Evolutionary conservation across 805 yeast genomes (phyloP), one percentile per base, ranked within the genome.

Genomic region (Yarrowia osloensis): DNA sequence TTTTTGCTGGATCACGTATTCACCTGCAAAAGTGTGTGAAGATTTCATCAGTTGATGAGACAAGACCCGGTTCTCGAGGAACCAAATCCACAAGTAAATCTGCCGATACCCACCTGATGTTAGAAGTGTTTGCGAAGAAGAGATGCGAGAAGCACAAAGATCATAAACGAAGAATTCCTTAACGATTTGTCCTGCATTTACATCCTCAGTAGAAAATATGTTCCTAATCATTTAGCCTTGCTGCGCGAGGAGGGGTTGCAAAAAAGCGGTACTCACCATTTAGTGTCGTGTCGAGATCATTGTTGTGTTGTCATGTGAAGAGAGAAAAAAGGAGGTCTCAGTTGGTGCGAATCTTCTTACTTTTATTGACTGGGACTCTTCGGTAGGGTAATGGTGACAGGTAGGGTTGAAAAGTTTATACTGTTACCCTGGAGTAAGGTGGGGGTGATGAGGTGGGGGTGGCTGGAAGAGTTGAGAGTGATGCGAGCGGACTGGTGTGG

Each of bases 111-210:
- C 31, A 66, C 69, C 68, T 65, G 49, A 61, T 28, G 68, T 47
- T 65, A 55, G 66, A 28, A 37, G 52, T 65, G 65, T 37, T 50
- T 67, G 52, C 29, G 42, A n/a, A 17, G 24, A 17, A 29, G 28
- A 28, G 9, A 50, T 21, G 35, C 42, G 15, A 39, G 40, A 15
- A 21, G 28, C 49, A 65, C 70, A 67, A 55, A 70, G 78, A 81
- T 86, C 89, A 86, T 86, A 86, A 86, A 86, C 90, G 89, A 86
- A 86, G 89, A 86, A 86, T 86, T 85, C 89, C 89, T 85, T 79
- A 78, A 77, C 79, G 70, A 80, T 80, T 73, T 81, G 87, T 86
- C 89, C 89, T 86, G 89, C 89, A 86, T 86, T 79, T 85, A 84
- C 88, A 83, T 86, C 89, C 89, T 86, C 89, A 85, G 90, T 75